Conservation (phyloP, 768 basidiomycete species). For the Russula virescens region DNA sequence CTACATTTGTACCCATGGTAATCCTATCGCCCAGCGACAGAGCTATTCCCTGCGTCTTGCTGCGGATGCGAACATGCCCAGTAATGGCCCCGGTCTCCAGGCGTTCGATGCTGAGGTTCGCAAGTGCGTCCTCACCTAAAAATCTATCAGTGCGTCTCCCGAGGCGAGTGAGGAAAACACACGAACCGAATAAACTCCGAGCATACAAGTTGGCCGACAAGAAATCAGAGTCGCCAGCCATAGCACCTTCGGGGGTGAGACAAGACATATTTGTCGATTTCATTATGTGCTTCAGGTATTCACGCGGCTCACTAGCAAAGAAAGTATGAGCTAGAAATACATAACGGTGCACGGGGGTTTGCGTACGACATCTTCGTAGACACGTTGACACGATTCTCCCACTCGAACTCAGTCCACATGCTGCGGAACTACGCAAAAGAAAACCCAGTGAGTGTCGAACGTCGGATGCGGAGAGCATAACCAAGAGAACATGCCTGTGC, state of each 20-base stretch:
- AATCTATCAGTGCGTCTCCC: conserved; percentile 1
- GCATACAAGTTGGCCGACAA: conserved; percentile 96
- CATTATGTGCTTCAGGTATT: conserved; percentile 93
- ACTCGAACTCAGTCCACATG: conserved; percentile 99
- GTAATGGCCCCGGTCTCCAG: conserved; percentile 75
- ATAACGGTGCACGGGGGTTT: background rate
- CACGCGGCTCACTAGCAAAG: conserved; percentile 62
- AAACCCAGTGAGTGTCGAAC: background rate
- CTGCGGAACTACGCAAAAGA: conserved; percentile 65
- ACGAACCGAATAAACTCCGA: conserved; percentile 83
- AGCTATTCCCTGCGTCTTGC: conserved; percentile 97
- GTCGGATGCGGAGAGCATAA: background rate
- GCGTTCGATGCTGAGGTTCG: conserved; percentile 89
- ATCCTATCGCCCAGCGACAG: conserved; percentile 89
- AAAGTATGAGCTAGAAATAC: background rate
- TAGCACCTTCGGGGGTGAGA: conserved; percentile 79
- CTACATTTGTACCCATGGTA: conserved; percentile 45
- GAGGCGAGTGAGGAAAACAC: background rate
- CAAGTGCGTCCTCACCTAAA: conserved; percentile 89
- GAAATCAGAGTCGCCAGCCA: conserved; percentile 96
- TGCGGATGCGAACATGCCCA: conserved; percentile 93
- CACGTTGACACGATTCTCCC: conserved; percentile 99
- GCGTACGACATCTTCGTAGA: conserved; percentile 76
- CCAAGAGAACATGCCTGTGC: conserved; percentile 57
- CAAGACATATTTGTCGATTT: conserved; percentile 97